These are phyloP conservation scores for Saccharomycopsis schoenii DNA, from an alignment of 805 yeast genomes.

Conservation along the genomic window DNA sequence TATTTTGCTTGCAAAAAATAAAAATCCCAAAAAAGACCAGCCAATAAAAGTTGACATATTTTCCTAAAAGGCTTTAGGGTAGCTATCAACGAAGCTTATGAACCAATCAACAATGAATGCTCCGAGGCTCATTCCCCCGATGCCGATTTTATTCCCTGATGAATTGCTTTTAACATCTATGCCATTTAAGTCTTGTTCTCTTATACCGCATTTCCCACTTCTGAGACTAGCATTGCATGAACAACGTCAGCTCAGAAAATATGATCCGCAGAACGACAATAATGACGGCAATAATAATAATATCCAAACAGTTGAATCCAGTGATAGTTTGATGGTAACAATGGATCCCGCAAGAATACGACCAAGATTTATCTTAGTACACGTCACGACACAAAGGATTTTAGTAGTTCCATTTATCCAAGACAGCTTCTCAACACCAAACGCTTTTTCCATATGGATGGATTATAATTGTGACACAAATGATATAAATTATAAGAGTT, in stretches of 20 bases:
- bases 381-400: neutral
- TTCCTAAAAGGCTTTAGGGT: neutral
- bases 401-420: neutral
- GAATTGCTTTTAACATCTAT: constrained; percentile 18
- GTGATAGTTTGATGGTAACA: neutral
- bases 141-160: constrained; percentile 17
- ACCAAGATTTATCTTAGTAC: neutral
- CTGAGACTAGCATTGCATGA: neutral
- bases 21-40: neutral
- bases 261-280: neutral
- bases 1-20: too few relatives aligned
- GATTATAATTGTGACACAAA: neutral
- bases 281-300: neutral
- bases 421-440: neutral
- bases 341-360: constrained; percentile 1
- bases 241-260: neutral
- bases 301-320: neutral
- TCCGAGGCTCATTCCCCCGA: constrained; percentile 10
- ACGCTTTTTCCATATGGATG: neutral
- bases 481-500: neutral
- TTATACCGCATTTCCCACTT: constrained; percentile 2
- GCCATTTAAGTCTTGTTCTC: constrained; percentile 11
- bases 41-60: neutral
- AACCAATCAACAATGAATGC: neutral
- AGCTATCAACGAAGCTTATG: too few relatives aligned